Conservation (phyloP, 306 rosid species). For the Pyrus betulifolia region DNA sequence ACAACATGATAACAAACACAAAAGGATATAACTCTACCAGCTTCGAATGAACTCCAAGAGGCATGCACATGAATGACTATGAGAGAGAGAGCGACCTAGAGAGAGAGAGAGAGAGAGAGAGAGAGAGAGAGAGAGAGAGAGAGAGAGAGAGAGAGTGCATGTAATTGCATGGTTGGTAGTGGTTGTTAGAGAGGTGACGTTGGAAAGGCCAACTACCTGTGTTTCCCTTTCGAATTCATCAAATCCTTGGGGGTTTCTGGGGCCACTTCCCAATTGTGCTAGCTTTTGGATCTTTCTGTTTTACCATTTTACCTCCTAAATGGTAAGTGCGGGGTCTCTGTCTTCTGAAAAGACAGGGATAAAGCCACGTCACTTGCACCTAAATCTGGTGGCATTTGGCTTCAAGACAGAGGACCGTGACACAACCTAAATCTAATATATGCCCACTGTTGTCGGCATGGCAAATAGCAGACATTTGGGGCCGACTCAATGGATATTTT, state of each 20-base stretch:
- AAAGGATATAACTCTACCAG: neutral
- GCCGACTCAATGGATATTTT: neutral
- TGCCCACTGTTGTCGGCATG: neutral
- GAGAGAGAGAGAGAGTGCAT: neutral
- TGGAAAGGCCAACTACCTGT: neutral
- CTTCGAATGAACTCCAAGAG: neutral
- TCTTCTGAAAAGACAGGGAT: neutral
- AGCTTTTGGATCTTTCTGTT: neutral
- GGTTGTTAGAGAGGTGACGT: conserved; percentile 6
- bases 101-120: neutral
- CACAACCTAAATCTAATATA: neutral
- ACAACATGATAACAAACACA: neutral
- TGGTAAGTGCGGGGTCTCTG: neutral
- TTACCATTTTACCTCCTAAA: neutral
- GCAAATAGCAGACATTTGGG: neutral
- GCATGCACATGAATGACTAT: neutral
- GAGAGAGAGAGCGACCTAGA: neutral
- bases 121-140: no score
- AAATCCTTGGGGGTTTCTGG: neutral
- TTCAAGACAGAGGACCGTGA: neutral
- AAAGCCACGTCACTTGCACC: neutral
- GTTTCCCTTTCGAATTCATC: neutral
- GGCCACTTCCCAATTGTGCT: neutral
- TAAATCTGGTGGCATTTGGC: neutral
- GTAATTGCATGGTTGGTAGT: neutral